phyloP scores from a whole-genome alignment of 2,329 filamentous ascomycete species.

The Passalora sequoiae region DNA sequence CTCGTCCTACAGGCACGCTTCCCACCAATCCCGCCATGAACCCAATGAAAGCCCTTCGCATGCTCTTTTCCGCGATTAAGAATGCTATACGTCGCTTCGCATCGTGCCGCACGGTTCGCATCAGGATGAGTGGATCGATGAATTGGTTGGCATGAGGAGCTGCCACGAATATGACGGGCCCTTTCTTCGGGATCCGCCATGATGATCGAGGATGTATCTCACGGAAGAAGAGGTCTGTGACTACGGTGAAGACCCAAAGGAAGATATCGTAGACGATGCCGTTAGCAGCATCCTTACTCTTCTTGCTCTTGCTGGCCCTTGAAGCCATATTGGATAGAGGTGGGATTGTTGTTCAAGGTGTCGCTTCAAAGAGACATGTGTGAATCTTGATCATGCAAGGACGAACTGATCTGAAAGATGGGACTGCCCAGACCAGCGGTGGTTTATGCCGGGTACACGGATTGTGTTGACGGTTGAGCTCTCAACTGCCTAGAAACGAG shows the following conservation, averaged over 20 bases:
- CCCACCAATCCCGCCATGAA: slow-evolving; percentile 79
- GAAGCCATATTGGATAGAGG: too few relatives aligned
- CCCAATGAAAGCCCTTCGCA: slow-evolving; percentile 83
- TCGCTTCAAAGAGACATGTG: too few relatives aligned
- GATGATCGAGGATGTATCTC: slow-evolving; percentile 92
- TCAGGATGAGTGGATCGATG: slow-evolving; percentile 88
- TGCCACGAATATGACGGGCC: slow-evolving; percentile 90
- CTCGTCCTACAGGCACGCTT: slow-evolving; percentile 85
- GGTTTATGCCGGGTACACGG: too few relatives aligned
- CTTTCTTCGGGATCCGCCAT: slow-evolving; percentile 86
- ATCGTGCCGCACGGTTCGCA: slow-evolving; percentile 82
- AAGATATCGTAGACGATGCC: slow-evolving; percentile 61
- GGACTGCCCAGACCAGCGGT: too few relatives aligned
- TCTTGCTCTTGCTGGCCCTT: too few relatives aligned
- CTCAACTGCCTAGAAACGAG: too few relatives aligned
- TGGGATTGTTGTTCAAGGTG: too few relatives aligned
- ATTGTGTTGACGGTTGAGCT: too few relatives aligned
- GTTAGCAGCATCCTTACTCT: slow-evolving; percentile 25
- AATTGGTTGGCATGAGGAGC: slow-evolving; percentile 98
- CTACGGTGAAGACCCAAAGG: slow-evolving; percentile 70
- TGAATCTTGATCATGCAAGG: too few relatives aligned
- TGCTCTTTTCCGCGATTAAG: slow-evolving; percentile 91
- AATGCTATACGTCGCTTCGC: slow-evolving; percentile 84
- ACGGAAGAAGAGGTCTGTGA: slow-evolving; percentile 95
- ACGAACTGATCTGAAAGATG: too few relatives aligned